Evolutionary conservation across 352 stramenopile species (phyloP).

Genomic region (Phytophthora pinifolia): DNA sequence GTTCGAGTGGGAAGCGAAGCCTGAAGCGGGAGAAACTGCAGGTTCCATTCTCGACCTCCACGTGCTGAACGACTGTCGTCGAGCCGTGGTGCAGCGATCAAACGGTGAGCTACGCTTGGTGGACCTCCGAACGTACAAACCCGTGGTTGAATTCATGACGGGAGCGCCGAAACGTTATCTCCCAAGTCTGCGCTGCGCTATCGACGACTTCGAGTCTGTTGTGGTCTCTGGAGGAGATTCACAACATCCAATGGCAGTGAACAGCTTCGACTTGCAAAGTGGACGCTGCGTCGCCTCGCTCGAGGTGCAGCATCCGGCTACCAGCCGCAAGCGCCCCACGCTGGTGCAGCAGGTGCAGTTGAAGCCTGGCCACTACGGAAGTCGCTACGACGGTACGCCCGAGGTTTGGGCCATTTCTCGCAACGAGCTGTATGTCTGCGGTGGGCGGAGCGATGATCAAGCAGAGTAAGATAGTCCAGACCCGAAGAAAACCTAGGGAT

Average conservation of each 20-base stretch:
- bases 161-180: conserved; percentile 33
- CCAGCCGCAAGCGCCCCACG: conserved; percentile 8
- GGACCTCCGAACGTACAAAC: conserved; percentile 45
- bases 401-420: conserved; percentile 47
- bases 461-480: conserved; percentile 4
- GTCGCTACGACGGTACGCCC: conserved; percentile 16
- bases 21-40: background rate
- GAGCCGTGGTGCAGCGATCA: conserved; percentile 46
- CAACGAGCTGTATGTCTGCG: conserved; percentile 41
- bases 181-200: conserved; percentile 35
- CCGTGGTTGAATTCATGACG: conserved; percentile 35
- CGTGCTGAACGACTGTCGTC: conserved; percentile 39
- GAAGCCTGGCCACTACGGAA: conserved; percentile 6
- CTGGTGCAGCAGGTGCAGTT: conserved; percentile 45
- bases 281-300: conserved; percentile 26
- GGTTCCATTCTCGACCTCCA: conserved; percentile 40
- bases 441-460: conserved; percentile 6
- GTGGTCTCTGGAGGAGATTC: conserved; percentile 37
- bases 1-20: conserved; percentile 25
- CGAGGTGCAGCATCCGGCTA: conserved; percentile 6
- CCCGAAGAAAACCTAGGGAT: conserved; percentile 1
- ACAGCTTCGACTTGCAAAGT: conserved; percentile 32
- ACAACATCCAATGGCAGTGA: conserved; percentile 20
- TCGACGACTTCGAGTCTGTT: conserved; percentile 36
- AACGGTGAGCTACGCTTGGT: conserved; percentile 44